phyloP scores from a whole-genome alignment of 2,329 filamentous ascomycete species.

The Diaporthe nobilis region DNA sequence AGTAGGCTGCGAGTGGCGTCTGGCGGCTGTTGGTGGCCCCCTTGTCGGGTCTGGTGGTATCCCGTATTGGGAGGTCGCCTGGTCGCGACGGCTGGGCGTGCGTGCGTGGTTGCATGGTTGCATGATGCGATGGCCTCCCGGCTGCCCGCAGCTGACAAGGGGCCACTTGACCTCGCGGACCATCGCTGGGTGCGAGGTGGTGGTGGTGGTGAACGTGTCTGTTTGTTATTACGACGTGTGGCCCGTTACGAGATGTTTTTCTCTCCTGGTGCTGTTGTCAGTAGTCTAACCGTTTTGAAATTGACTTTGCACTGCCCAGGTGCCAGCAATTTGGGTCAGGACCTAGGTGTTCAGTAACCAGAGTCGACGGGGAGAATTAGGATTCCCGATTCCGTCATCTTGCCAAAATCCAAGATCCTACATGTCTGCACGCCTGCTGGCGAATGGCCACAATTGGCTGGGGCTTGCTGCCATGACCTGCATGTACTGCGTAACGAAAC shows the following conservation, averaged over 20 bases:
- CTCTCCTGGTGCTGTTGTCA: not conserved
- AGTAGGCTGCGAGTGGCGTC: conserved; percentile 8
- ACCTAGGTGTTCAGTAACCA: too few species aligned
- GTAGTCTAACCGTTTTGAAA: not conserved
- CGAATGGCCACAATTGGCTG: conserved; percentile 5
- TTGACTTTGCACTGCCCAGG: not conserved
- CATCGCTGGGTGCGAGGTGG: not conserved
- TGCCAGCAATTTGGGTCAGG: not conserved
- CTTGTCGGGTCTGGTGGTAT: conserved; percentile 27
- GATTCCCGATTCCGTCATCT: conserved; percentile 5
- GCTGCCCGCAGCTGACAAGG: conserved; percentile 21
- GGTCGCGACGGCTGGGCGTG: conserved; percentile 13
- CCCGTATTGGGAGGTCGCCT: conserved; percentile 19
- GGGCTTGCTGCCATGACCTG: conserved; percentile 15
- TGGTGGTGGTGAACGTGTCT: not conserved
- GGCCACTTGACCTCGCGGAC: conserved; percentile 7
- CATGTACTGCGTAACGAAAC: conserved; percentile 14
- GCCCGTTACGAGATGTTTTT: not conserved
- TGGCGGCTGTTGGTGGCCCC: not conserved
- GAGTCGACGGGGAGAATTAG: not conserved
- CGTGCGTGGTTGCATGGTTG: not conserved
- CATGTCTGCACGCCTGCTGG: not conserved
- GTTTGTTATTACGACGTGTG: not conserved
- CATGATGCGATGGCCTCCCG: conserved; percentile 15
- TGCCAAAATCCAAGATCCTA: conserved; percentile 22